phyloP scores from a whole-genome alignment of 2,329 filamentous ascomycete species.

The Ceratocystis alfenasii region DNA sequence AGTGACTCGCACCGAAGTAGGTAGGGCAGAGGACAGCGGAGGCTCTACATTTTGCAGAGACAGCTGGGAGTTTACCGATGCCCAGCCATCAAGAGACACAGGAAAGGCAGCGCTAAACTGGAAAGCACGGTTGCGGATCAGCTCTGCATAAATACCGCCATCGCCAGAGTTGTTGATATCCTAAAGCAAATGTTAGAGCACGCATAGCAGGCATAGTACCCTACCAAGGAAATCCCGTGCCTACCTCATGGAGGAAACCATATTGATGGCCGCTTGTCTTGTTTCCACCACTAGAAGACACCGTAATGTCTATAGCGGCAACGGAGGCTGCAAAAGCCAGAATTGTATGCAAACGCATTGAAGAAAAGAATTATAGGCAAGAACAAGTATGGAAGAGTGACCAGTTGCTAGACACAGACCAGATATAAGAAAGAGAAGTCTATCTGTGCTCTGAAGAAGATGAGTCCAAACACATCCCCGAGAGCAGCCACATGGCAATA shows the following conservation, averaged over 20 bases:
- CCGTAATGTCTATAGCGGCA: slow-evolving; percentile 30
- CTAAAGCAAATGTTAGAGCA: slow-evolving; percentile 27
- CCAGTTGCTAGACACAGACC: neutral
- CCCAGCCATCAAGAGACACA: slow-evolving; percentile 37
- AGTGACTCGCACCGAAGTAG: slow-evolving; percentile 39
- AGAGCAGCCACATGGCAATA: neutral
- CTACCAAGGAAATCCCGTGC: too few species aligned
- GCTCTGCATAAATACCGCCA: slow-evolving; percentile 59
- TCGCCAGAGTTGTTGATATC: slow-evolving; percentile 59
- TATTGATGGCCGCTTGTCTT: slow-evolving; percentile 36
- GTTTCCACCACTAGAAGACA: slow-evolving; percentile 33
- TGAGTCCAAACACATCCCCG: neutral
- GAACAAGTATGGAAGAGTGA: neutral
- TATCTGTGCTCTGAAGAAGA: neutral
- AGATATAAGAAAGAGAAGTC: neutral
- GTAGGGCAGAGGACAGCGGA: slow-evolving; percentile 42
- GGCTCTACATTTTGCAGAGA: slow-evolving; percentile 36
- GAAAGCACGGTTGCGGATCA: slow-evolving; percentile 60
- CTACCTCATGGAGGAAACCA: slow-evolving; percentile 36
- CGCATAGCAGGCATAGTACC: neutral
- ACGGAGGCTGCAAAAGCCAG: slow-evolving; percentile 15
- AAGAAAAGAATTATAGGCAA: neutral
- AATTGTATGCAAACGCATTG: slow-evolving; percentile 13
- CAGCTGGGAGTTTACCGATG: slow-evolving; percentile 34
- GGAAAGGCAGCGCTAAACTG: slow-evolving; percentile 40